Evolutionary conservation across 2,329 filamentous ascomycete species (phyloP).

Genomic region (Aspergillus sp.): DNA sequence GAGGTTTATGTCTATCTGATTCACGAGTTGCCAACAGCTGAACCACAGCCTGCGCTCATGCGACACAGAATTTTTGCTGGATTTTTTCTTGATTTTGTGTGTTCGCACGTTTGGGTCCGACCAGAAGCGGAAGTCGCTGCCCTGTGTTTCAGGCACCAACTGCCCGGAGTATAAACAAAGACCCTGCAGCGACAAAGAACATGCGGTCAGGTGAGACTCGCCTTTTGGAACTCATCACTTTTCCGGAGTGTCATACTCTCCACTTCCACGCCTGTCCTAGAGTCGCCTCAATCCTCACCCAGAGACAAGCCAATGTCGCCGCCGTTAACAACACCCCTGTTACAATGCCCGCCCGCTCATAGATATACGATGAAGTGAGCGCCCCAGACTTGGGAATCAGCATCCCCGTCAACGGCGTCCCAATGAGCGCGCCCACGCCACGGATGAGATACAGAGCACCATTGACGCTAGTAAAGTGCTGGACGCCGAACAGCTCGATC

Average conservation of each 20-base stretch:
- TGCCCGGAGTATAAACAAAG: slow-evolving; percentile 1
- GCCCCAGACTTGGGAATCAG: slow-evolving; percentile 30
- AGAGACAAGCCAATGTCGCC: slow-evolving; percentile 32
- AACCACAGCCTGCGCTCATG: neutral
- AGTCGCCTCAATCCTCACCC: slow-evolving; percentile 34
- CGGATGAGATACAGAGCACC: slow-evolving; percentile 46
- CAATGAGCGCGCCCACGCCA: slow-evolving; percentile 43
- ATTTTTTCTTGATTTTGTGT: slow-evolving; percentile 16
- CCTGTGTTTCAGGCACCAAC: slow-evolving; percentile 15
- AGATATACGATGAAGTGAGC: slow-evolving; percentile 25
- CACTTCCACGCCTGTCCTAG: slow-evolving; percentile 28
- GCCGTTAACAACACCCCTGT: slow-evolving; percentile 33
- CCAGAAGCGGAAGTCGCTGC: slow-evolving; percentile 12
- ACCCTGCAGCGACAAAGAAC: neutral
- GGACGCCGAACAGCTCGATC: slow-evolving; percentile 44
- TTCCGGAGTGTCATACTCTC: slow-evolving; percentile 23
- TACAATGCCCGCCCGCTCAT: slow-evolving; percentile 31
- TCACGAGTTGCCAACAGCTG: neutral
- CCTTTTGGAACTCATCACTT: neutral
- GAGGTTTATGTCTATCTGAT: neutral
- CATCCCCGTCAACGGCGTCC: slow-evolving; percentile 41
- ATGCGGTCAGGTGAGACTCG: neutral
- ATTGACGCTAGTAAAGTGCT: slow-evolving; percentile 44
- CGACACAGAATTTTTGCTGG: slow-evolving; percentile 2
- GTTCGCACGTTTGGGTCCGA: slow-evolving; percentile 7